These are phyloP conservation scores for Acacia pycnantha DNA, from an alignment of 331 rosid species.

Conservation along the genomic window DNA sequence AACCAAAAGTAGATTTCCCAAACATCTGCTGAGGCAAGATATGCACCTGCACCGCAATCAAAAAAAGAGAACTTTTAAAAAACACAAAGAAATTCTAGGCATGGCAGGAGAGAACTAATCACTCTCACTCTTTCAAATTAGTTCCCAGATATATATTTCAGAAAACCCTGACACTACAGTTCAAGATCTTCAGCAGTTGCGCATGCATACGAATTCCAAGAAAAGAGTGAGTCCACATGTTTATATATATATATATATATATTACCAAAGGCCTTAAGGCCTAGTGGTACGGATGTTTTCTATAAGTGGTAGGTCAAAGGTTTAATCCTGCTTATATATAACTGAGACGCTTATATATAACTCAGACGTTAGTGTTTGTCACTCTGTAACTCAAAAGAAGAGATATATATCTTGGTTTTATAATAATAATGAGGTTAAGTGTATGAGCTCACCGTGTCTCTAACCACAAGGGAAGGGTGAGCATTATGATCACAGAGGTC, in stretches of 20 bases:
- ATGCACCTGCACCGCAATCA: constrained; percentile 61
- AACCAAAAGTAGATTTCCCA: constrained; percentile 90
- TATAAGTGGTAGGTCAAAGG: too few species aligned
- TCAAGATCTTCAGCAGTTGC: background rate
- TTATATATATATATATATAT: background rate
- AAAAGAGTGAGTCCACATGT: background rate
- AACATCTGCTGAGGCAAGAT: constrained; percentile 87
- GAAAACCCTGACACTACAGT: background rate
- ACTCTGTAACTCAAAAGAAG: too few species aligned
- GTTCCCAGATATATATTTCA: background rate
- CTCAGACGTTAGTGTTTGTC: too few species aligned
- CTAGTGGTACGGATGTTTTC: too few species aligned
- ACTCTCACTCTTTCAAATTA: background rate
- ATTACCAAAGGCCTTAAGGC: too few species aligned
- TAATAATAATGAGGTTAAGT: background rate
- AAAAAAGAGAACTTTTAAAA: background rate
- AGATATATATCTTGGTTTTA: background rate
- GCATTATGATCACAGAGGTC: constrained; percentile 88
- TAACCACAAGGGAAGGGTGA: constrained; percentile 71
- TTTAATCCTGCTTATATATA: too few species aligned
- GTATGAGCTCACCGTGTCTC: constrained; percentile 63
- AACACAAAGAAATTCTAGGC: background rate
- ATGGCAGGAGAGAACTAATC: background rate
- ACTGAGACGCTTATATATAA: too few species aligned
- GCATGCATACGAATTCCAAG: background rate